phyloP scores from a whole-genome alignment of 192 early-diverging fungal species.

The Coemansia furcata region DNA sequence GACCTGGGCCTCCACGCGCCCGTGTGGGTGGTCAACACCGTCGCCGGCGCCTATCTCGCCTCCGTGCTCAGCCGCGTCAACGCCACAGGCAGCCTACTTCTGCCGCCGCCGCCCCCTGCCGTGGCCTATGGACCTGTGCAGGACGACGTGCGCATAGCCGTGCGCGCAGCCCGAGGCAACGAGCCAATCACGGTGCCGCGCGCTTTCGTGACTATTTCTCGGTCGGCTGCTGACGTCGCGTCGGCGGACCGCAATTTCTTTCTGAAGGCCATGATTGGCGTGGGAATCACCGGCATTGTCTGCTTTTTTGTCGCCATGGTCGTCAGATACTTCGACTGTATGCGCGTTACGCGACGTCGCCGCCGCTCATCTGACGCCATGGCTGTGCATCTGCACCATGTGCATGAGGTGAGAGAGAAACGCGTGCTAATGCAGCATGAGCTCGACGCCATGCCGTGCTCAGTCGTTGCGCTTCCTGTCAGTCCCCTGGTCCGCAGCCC shows the following conservation, averaged over 20 bases:
- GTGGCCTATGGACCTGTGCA: slow-evolving; percentile 18
- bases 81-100: neutral
- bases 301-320: slow-evolving; percentile 47
- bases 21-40: slow-evolving; percentile 44
- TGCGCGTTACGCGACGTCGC: neutral
- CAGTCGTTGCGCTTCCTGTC: slow-evolving; percentile 6
- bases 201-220: slow-evolving; percentile 30
- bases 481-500: neutral
- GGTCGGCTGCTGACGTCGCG: slow-evolving; percentile 35
- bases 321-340: slow-evolving; percentile 45
- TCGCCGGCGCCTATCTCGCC: slow-evolving; percentile 31
- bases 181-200: neutral
- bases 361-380: neutral
- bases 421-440: slow-evolving; percentile 37
- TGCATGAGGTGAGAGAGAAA: slow-evolving; percentile 7
- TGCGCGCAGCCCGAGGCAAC: slow-evolving; percentile 1
- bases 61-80: slow-evolving; percentile 10
- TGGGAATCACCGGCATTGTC: slow-evolving; percentile 45
- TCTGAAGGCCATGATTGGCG: slow-evolving; percentile 49
- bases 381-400: neutral
- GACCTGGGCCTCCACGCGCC: slow-evolving; percentile 25
- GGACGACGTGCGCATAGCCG: slow-evolving; percentile 14
- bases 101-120: slow-evolving; percentile 16
- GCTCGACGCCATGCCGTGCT: slow-evolving; percentile 40
- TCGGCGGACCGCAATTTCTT: slow-evolving; percentile 47